Evolutionary conservation across 371 early-diverging fungal genomes (phyloP).

Genomic region (Mucor saturninus): DNA sequence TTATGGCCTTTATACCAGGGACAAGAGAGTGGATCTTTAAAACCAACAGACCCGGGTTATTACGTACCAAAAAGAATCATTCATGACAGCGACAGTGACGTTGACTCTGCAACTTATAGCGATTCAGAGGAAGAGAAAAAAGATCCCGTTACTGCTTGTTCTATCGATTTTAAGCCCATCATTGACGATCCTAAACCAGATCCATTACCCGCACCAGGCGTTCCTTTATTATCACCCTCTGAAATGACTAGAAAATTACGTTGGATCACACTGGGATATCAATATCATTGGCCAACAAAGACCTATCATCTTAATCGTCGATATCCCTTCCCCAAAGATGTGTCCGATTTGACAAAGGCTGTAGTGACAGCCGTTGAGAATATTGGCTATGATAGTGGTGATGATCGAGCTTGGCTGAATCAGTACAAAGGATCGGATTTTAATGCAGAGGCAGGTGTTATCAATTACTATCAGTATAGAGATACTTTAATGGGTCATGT

Average conservation of each 20-base stretch:
- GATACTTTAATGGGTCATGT: conserved; percentile 94
- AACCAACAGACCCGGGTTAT: conserved; percentile 31
- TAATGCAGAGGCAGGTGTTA: conserved; percentile 89
- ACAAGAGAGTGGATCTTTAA: conserved; percentile 25
- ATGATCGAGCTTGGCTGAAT: conserved; percentile 28
- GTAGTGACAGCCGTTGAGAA: conserved; percentile 62
- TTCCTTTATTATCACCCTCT: conserved; percentile 43
- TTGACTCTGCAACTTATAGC: conserved; percentile 1
- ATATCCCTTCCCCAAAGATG: conserved; percentile 60
- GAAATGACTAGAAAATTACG: conserved; percentile 68
- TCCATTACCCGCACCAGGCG: conserved; percentile 42
- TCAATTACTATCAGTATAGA: conserved; percentile 90
- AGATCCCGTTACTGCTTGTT: conserved; percentile 27
- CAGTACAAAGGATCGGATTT: conserved; percentile 59
- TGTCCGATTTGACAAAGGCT: conserved; percentile 60
- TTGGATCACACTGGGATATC: conserved; percentile 89
- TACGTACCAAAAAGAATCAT: conserved; percentile 23
- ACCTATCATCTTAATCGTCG: conserved; percentile 67
- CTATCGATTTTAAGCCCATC: conserved; percentile 29
- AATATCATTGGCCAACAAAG: conserved; percentile 92
- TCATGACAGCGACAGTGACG: conserved; percentile 10
- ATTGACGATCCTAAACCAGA: conserved; percentile 26
- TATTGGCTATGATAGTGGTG: conserved; percentile 33
- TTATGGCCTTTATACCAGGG: conserved; percentile 65
- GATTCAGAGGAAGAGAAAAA: conserved; percentile 11